Evolutionary conservation across 2,329 filamentous ascomycete genomes (phyloP).

Genomic region (Penicillium carneum): DNA sequence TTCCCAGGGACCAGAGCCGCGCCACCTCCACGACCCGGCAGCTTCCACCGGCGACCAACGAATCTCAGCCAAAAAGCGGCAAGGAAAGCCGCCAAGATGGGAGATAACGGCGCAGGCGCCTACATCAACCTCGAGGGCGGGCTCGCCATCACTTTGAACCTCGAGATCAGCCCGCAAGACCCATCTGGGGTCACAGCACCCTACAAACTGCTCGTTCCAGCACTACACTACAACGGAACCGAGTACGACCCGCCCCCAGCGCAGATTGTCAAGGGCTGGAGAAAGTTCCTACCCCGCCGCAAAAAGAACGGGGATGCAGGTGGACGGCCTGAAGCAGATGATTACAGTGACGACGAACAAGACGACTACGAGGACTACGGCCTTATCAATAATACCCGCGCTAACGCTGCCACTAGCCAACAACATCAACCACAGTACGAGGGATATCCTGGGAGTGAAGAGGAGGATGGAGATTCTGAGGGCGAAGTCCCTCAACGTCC

Average conservation of each 20-base stretch:
- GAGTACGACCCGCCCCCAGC: constrained; percentile 48
- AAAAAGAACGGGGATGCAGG: constrained; percentile 30
- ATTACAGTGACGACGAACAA: constrained; percentile 28
- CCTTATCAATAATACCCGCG: constrained; percentile 37
- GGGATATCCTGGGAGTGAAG: constrained; percentile 33
- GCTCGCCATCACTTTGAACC: constrained; percentile 84
- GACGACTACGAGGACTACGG: constrained; percentile 38
- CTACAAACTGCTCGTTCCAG: constrained; percentile 85
- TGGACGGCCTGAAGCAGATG: constrained; percentile 23
- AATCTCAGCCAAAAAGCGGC: constrained; percentile 69
- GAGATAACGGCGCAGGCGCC: constrained; percentile 60
- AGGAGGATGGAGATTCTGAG: constrained; percentile 29
- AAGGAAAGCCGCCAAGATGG: constrained; percentile 63
- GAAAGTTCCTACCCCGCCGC: constrained; percentile 47
- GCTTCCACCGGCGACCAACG: constrained; percentile 74
- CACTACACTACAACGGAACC: constrained; percentile 64
- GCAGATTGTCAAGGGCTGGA: constrained; percentile 50
- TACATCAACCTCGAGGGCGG: constrained; percentile 79
- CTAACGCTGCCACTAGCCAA: constrained; percentile 31
- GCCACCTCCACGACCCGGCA: constrained; percentile 45
- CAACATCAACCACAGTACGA: constrained; percentile 29
- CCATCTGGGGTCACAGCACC: constrained; percentile 86
- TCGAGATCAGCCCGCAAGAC: constrained; percentile 85
- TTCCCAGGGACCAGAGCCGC: constrained; percentile 37
- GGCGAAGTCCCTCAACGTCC: constrained; percentile 29